phyloP scores from a whole-genome alignment of 345 rosid species.

The Hypericum perforatum region DNA sequence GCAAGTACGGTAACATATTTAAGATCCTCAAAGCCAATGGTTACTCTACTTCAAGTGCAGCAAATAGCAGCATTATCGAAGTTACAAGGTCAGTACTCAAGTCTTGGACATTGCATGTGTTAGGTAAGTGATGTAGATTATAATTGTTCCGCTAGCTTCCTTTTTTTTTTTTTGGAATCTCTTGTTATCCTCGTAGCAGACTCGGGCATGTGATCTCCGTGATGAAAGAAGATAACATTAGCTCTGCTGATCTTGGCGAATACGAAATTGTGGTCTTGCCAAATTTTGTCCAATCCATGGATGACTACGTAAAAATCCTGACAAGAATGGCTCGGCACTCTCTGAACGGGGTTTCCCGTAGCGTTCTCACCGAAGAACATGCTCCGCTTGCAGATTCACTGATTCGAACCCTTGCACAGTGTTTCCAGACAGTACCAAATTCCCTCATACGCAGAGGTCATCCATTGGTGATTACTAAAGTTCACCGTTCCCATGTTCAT shows the following conservation, averaged over 20 bases:
- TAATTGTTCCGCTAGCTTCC: not conserved
- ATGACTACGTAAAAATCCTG: too few species aligned
- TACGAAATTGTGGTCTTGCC: constrained; percentile 41
- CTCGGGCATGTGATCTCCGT: constrained; percentile 24
- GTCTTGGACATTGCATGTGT: not conserved
- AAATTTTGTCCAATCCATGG: constrained; percentile 24
- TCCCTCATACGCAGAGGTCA: constrained; percentile 18
- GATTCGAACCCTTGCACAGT: constrained; percentile 38
- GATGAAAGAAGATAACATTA: constrained; percentile 26
- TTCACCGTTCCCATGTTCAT: too few species aligned
- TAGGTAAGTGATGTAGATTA: not conserved
- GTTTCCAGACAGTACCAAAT: constrained; percentile 41
- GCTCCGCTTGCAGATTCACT: constrained; percentile 25
- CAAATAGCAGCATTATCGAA: constrained; percentile 13
- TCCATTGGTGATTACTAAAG: not conserved
- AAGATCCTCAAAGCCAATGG: constrained; percentile 35
- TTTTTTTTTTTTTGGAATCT: not conserved
- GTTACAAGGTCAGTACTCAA: constrained; percentile 22
- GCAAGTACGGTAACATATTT: constrained; percentile 21
- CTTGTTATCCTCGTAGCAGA: constrained; percentile 17
- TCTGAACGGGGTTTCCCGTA: too few species aligned
- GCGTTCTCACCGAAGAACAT: constrained; percentile 37
- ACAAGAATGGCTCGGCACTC: too few species aligned
- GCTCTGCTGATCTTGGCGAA: constrained; percentile 21
- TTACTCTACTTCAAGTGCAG: constrained; percentile 20